Conservation (phyloP, 225 moss, liverwort and hornwort genomes). For the Climacium dendroides region DNA sequence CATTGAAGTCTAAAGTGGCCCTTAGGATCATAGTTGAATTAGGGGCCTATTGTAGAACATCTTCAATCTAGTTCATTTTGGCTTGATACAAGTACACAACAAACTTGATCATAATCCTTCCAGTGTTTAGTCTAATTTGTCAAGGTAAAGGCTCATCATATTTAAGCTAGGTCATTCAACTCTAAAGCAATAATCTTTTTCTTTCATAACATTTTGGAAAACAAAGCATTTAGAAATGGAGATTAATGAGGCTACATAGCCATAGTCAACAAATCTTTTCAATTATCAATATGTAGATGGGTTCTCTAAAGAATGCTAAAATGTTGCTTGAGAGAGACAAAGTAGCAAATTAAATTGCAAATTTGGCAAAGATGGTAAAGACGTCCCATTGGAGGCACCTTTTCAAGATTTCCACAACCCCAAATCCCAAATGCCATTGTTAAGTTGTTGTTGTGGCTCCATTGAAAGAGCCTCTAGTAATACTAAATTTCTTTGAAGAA, state of each 20-base stretch:
- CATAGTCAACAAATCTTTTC: too few relatives aligned
- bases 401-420: too few relatives aligned
- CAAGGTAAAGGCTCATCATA: neutral
- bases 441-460: too few relatives aligned
- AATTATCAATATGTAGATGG: neutral
- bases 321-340: too few relatives aligned
- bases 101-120: neutral
- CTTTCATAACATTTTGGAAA: neutral
- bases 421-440: too few relatives aligned
- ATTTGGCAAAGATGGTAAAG: too few relatives aligned
- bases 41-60: neutral
- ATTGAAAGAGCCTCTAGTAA: too few relatives aligned
- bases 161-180: neutral
- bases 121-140: rapidly evolving
- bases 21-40: too few relatives aligned
- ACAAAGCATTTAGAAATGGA: neutral
- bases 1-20: too few relatives aligned
- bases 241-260: neutral
- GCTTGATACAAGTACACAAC: rapidly evolving
- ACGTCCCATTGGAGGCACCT: too few relatives aligned
- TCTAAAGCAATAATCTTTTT: neutral
- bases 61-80: neutral
- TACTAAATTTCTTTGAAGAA: too few relatives aligned
- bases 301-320: neutral
- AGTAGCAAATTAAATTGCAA: too few relatives aligned